Conservation (phyloP, 176 grass and related monocot species). For the Chloris gayana region DNA sequence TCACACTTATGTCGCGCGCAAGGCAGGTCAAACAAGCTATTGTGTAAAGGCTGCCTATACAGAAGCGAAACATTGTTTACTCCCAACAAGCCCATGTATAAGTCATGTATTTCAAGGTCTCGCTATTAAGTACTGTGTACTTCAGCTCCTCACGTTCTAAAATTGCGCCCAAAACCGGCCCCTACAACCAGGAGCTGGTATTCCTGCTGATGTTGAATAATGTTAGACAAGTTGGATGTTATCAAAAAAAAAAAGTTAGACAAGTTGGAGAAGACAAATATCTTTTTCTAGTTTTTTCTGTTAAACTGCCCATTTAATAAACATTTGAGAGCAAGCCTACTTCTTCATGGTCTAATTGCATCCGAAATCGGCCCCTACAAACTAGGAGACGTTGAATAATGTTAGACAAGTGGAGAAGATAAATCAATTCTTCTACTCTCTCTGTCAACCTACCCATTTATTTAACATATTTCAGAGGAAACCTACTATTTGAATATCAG, state of each 20-base stretch:
- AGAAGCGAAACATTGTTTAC: neutral
- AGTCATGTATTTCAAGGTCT: neutral
- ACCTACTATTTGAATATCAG: neutral
- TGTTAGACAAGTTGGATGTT: neutral
- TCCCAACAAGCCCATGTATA: neutral
- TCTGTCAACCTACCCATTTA: neutral
- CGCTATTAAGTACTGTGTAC: neutral
- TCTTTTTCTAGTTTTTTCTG: no score
- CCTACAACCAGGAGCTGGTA: neutral
- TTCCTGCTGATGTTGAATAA: neutral
- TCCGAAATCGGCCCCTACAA: neutral
- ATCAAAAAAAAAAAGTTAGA: no score
- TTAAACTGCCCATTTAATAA: no score
- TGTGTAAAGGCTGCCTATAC: neutral
- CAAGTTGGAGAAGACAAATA: no score
- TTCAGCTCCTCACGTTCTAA: neutral
- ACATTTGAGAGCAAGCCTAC: no score
- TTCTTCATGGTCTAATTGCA: neutral
- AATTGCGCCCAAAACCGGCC: neutral
- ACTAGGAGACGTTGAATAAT: neutral
- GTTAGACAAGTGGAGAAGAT: neutral
- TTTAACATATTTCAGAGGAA: neutral
- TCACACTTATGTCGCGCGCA: slow-evolving; percentile 34
- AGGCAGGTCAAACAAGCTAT: neutral
- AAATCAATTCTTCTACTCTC: neutral